Evolutionary conservation across 2,329 filamentous ascomycete genomes (phyloP).

Genomic region (Talaromyces sp.): DNA sequence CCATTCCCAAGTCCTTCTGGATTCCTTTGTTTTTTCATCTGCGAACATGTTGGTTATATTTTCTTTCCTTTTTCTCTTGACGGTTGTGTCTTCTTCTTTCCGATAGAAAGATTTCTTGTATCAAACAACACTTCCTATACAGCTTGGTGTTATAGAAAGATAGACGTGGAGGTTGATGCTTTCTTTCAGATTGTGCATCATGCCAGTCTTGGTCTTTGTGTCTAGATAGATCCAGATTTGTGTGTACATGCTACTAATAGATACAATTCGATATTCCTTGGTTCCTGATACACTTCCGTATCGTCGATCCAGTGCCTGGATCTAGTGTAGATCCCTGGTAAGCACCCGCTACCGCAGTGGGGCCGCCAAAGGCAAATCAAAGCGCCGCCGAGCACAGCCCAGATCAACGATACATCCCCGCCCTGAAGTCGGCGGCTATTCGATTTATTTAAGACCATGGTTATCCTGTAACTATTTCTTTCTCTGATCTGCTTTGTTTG

Average conservation of each 20-base stretch:
- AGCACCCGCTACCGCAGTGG: neutral
- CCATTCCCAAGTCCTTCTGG: neutral
- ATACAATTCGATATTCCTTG: neutral
- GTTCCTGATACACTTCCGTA: too few species aligned
- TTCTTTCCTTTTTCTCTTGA: neutral
- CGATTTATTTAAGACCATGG: too few species aligned
- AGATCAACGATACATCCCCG: too few species aligned
- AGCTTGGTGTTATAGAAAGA: neutral
- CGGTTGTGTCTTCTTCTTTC: neutral
- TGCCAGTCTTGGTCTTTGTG: neutral
- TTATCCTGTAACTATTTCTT: too few species aligned
- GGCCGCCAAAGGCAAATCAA: too few species aligned
- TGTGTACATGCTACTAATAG: conserved; percentile 9
- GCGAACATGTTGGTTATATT: conserved; percentile 9
- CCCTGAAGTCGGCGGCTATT: too few species aligned
- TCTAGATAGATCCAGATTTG: conserved; percentile 13
- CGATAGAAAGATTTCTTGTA: conserved; percentile 12
- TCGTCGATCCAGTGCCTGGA: neutral
- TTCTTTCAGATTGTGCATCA: neutral
- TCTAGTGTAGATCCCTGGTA: neutral
- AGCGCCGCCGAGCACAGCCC: too few species aligned
- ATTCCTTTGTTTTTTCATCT: neutral
- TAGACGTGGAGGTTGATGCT: neutral
- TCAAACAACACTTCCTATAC: neutral
- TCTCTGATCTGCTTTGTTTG: too few species aligned